A percentile compares a stretch with the other conserved stretches of the same genome.
Conservation (phyloP, 176 grass and related monocot species). For the barley (Hordeum vulgare) region MorexV3_pseudomolecules_assembly NC_058520.1:584233686-584234185, state of each 20-base stretch:
- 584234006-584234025: not conserved
- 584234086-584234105: not conserved
- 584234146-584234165: conserved; percentile 4
- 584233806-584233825: not conserved
- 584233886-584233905: not conserved
- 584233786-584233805: not conserved
- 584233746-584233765: not conserved
- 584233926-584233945: not conserved
- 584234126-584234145: not conserved
- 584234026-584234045: not conserved
- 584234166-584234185: conserved; percentile 30
- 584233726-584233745: not conserved
- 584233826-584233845: conserved; percentile 11
- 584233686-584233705: not conserved
- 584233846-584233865: conserved; percentile 17
- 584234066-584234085: not conserved
- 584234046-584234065: not conserved
- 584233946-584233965: not conserved
- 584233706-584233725: not conserved
- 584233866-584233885: not conserved
- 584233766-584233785: not conserved
- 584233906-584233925: not conserved
- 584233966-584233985: not conserved
- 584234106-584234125: not conserved
- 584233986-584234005: not conserved